phyloP scores from a whole-genome alignment of 139 green algal genomes.

The Micromonas commoda region DNA sequence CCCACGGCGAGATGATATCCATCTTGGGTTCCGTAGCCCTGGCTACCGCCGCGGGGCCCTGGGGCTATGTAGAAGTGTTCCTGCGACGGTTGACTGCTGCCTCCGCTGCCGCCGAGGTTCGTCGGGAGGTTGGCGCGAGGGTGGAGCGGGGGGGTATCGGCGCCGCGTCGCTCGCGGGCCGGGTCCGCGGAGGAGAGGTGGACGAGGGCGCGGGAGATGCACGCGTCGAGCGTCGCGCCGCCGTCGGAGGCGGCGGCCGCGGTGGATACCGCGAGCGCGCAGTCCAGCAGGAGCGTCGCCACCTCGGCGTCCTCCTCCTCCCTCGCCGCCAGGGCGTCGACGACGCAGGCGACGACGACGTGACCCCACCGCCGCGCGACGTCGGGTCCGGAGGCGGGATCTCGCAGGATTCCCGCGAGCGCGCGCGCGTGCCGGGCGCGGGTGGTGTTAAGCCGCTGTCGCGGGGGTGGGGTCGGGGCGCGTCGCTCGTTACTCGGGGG shows the following conservation, averaged over 20 bases:
- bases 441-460: background rate
- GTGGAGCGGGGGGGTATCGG: background rate
- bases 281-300: background rate
- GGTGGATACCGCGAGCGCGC: background rate
- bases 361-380: background rate
- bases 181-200: background rate
- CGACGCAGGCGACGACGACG: background rate
- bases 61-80: too few relatives aligned
- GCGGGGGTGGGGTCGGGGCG: background rate
- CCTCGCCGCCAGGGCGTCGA: background rate
- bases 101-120: too few relatives aligned
- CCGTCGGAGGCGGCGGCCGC: background rate
- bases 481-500: too few relatives aligned
- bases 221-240: background rate
- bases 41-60: too few relatives aligned
- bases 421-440: too few relatives aligned
- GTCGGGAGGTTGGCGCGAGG: background rate
- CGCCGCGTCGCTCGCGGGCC: too few relatives aligned
- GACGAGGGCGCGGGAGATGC: background rate
- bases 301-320: background rate
- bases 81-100: too few relatives aligned
- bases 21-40: too few relatives aligned
- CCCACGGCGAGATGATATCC: too few relatives aligned
- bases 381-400: background rate
- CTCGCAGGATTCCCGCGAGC: background rate